A percentile compares a stretch with the other conserved stretches of the same genome.
These are phyloP conservation scores for Teratosphaeria destructans DNA, from an alignment of 2,329 filamentous ascomycete genomes.

Conservation along the genomic window DNA sequence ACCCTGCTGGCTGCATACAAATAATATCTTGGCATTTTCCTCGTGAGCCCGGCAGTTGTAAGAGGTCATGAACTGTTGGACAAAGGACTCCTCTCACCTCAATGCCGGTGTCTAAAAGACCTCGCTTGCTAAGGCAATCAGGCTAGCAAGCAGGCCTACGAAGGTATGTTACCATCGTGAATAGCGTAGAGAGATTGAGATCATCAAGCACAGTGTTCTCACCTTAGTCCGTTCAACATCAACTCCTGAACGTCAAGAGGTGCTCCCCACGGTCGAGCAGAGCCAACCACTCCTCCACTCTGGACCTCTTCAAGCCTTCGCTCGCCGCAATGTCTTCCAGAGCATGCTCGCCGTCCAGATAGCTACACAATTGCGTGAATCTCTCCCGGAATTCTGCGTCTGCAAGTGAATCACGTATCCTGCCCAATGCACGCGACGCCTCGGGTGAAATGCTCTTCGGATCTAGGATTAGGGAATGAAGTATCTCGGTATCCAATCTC, in stretches of 20 bases:
- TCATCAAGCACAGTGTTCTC: too few relatives aligned
- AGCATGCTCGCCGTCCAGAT: conserved; percentile 77
- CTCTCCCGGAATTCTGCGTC: conserved; percentile 51
- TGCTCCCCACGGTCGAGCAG: conserved; percentile 59
- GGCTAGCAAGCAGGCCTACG: too few relatives aligned
- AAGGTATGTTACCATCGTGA: too few relatives aligned
- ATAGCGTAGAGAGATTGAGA: too few relatives aligned
- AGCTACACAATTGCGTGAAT: conserved; percentile 68
- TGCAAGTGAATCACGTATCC: conserved; percentile 5
- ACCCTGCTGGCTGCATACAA: neutral
- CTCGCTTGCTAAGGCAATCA: too few relatives aligned
- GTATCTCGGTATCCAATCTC: neutral
- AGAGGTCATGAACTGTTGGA: neutral
- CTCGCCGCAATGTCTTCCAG: conserved; percentile 73
- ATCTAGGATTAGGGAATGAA: conserved; percentile 10
- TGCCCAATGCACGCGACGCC: conserved; percentile 8
- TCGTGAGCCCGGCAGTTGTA: neutral
- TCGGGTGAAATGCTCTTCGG: conserved; percentile 9
- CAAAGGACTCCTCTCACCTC: too few relatives aligned
- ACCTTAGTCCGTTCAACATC: neutral
- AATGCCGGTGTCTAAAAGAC: too few relatives aligned
- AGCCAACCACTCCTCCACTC: conserved; percentile 40
- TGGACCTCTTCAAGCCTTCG: conserved; percentile 76
- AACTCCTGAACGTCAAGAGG: conserved; percentile 5
- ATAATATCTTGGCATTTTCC: neutral